Evolutionary conservation across 2,329 filamentous ascomycete species (phyloP).

Genomic region (Fusarium foetens): DNA sequence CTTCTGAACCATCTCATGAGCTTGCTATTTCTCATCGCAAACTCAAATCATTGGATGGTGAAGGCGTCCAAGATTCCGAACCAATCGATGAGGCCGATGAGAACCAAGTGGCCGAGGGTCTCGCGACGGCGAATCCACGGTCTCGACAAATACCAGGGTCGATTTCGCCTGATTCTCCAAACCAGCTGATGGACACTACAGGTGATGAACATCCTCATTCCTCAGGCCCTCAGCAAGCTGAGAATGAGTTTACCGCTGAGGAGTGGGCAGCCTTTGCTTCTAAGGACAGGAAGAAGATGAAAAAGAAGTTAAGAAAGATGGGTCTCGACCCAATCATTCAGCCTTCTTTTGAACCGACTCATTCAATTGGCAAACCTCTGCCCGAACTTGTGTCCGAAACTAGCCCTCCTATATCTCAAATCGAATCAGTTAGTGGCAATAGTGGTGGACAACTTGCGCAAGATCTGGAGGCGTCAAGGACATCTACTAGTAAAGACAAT

Average conservation of each 20-base stretch:
- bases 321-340: slow-evolving; percentile 31
- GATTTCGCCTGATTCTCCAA: not conserved
- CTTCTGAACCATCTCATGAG: not conserved
- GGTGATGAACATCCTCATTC: not conserved
- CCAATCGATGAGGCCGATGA: slow-evolving; percentile 48
- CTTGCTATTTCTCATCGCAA: not conserved
- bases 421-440: not conserved
- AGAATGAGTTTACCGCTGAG: slow-evolving; percentile 16
- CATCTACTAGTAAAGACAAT: not conserved
- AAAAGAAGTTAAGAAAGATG: slow-evolving; percentile 36
- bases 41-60: slow-evolving; percentile 4
- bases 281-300: slow-evolving; percentile 41
- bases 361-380: not conserved
- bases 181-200: not conserved
- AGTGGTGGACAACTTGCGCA: not conserved
- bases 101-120: slow-evolving; percentile 37
- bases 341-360: slow-evolving; percentile 4
- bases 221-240: not conserved
- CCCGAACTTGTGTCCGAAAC: not conserved
- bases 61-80: slow-evolving; percentile 13
- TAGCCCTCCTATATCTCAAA: not conserved
- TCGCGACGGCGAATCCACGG: not conserved
- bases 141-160: slow-evolving; percentile 17
- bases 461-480: not conserved
- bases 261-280: slow-evolving; percentile 28